Percentiles rank a stretch among this genome's conserved stretches.
Evolutionary conservation across 495 filamentous ascomycete genomes (phyloP).

Genomic region (Pyrenula massariospora): DNA sequence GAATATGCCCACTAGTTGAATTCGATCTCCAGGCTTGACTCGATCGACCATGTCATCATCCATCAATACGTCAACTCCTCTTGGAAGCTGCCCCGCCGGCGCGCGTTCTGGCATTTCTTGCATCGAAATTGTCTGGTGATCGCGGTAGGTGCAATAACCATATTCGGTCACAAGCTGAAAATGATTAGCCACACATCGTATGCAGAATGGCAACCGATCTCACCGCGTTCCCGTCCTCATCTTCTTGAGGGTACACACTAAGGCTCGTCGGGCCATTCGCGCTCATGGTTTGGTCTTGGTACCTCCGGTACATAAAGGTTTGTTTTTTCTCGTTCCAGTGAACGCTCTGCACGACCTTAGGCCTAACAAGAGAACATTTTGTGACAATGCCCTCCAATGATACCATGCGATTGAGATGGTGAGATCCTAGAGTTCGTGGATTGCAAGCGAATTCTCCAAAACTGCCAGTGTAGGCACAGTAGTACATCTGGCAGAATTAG

Average conservation of each 20-base stretch:
- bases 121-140: conserved; percentile 96
- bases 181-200: conserved; percentile 4
- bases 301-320: conserved; percentile 74
- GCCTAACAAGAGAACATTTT: conserved; percentile 85
- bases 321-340: conserved; percentile 82
- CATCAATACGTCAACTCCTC: conserved; percentile 93
- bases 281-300: conserved; percentile 92
- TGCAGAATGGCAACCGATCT: conserved; percentile 6
- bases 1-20: conserved; percentile 92
- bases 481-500: conserved; percentile 51
- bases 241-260: conserved; percentile 89
- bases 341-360: conserved; percentile 95
- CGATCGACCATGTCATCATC: conserved; percentile 95
- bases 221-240: conserved; percentile 67
- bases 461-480: conserved; percentile 87
- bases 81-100: conserved; percentile 87
- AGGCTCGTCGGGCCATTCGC: conserved; percentile 73
- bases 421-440: conserved; percentile 78
- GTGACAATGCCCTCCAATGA: conserved; percentile 97
- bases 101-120: conserved; percentile 99
- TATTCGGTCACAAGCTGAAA: conserved; percentile 77
- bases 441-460: conserved; percentile 95
- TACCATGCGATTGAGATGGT: conserved; percentile 88
- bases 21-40: conserved; percentile 89
- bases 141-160: conserved; percentile 87